These are phyloP conservation scores for Plantago major DNA, from an alignment of 257 asterid genomes.

Conservation along the genomic window DNA sequence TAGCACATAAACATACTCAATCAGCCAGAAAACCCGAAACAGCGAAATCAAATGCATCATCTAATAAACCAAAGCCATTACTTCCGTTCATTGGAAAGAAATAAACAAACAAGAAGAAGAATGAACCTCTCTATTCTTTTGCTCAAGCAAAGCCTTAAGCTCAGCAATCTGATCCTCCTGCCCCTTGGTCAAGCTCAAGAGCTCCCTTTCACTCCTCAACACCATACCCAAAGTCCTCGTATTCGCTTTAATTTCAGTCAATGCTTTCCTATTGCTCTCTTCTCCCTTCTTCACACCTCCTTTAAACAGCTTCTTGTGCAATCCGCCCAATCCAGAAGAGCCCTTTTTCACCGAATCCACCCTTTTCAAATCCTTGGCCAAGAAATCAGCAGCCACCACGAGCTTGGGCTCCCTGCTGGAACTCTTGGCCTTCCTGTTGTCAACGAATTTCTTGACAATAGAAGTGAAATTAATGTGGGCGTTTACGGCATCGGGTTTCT, in stretches of 20 bases:
- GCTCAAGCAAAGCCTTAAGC: slow-evolving; percentile 59
- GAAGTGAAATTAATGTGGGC: slow-evolving; percentile 38
- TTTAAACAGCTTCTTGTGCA: slow-evolving; percentile 80
- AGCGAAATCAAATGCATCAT: background rate
- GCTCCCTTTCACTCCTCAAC: slow-evolving; percentile 93
- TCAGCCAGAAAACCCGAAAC: too few species aligned
- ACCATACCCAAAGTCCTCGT: slow-evolving; percentile 90
- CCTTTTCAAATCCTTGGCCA: slow-evolving; percentile 77
- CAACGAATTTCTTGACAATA: slow-evolving; percentile 71
- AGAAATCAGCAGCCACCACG: slow-evolving; percentile 48
- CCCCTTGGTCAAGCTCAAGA: slow-evolving; percentile 57
- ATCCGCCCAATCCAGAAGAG: slow-evolving; percentile 42
- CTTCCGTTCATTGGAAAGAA: background rate
- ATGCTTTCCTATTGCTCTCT: slow-evolving; percentile 64
- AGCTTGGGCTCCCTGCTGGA: slow-evolving; percentile 35
- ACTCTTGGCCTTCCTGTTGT: slow-evolving; percentile 46
- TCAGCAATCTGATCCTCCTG: slow-evolving; percentile 61
- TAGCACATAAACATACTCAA: too few species aligned
- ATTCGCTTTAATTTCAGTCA: slow-evolving; percentile 68
- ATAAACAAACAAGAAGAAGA: background rate
- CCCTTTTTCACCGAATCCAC: slow-evolving; percentile 31
- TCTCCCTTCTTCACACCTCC: slow-evolving; percentile 53
- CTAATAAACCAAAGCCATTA: background rate
- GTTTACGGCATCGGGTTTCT: slow-evolving; percentile 22
- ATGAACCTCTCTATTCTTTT: slow-evolving; percentile 34